phyloP scores from a whole-genome alignment of 2,329 filamentous ascomycete species.

The Pyrenophora graminea region DNA sequence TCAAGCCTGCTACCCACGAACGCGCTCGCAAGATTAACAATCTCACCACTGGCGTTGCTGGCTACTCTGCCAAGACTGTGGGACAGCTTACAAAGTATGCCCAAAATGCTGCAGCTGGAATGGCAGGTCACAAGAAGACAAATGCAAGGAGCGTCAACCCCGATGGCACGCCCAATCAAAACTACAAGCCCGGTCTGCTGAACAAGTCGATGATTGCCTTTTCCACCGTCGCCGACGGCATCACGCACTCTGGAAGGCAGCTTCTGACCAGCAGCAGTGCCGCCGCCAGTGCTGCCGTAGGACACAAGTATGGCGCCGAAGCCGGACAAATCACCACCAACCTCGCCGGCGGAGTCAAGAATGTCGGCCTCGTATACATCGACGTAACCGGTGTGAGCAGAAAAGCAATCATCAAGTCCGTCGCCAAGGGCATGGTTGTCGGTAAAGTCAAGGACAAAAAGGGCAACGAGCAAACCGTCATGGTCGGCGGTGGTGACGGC shows the following conservation, averaged over 20 bases:
- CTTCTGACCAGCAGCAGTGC: slow-evolving; percentile 73
- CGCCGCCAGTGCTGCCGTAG: slow-evolving; percentile 83
- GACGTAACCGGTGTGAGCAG: slow-evolving; percentile 92
- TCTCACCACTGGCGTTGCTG: slow-evolving; percentile 79
- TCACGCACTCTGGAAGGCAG: slow-evolving; percentile 82
- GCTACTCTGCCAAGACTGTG: slow-evolving; percentile 82
- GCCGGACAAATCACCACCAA: slow-evolving; percentile 77
- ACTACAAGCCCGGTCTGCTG: slow-evolving; percentile 86
- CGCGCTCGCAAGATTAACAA: slow-evolving; percentile 87
- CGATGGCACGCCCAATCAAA: slow-evolving; percentile 65
- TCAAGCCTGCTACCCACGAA: slow-evolving; percentile 80
- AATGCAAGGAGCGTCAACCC: slow-evolving; percentile 67
- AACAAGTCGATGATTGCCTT: slow-evolving; percentile 98
- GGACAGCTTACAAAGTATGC: slow-evolving; percentile 81
- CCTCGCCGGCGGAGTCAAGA: slow-evolving; percentile 86
- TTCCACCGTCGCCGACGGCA: slow-evolving; percentile 88
- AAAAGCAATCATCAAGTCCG: slow-evolving; percentile 86
- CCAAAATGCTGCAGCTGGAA: slow-evolving; percentile 82
- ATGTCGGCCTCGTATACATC: slow-evolving; percentile 95
- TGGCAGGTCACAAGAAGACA: slow-evolving; percentile 66
- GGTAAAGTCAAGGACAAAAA: slow-evolving; percentile 77
- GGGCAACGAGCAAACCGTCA: slow-evolving; percentile 65
- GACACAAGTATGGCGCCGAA: slow-evolving; percentile 86
- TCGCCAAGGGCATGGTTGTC: slow-evolving; percentile 92
- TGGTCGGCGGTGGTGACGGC: slow-evolving; percentile 71